Evolutionary conservation across 116 monocot species (phyloP).

Genomic region (Trichopus zeylanicus): DNA sequence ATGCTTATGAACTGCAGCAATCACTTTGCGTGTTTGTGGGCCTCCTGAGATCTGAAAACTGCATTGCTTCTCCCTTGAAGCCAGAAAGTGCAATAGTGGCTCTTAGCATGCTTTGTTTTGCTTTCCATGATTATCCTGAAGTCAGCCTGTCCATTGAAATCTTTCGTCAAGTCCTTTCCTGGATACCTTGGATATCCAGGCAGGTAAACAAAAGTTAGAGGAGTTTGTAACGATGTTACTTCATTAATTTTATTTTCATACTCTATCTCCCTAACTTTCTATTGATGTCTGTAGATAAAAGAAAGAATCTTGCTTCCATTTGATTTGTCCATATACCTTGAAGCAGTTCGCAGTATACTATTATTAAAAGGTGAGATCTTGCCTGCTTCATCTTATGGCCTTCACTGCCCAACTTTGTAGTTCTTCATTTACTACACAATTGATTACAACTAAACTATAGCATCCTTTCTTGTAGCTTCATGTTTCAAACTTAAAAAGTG

Average conservation of each 20-base stretch:
- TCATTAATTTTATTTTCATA: not conserved
- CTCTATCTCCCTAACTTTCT: too few relatives aligned
- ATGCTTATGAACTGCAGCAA: conserved; percentile 29
- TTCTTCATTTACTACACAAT: not conserved
- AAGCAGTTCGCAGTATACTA: not conserved
- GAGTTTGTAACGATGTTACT: not conserved
- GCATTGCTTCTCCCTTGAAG: conserved; percentile 17
- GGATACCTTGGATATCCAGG: conserved; percentile 83
- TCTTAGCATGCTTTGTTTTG: conserved; percentile 57
- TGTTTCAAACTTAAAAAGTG: too few relatives aligned
- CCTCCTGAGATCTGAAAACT: conserved; percentile 23
- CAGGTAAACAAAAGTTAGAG: conserved; percentile 30
- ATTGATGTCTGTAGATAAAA: not conserved
- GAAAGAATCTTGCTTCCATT: not conserved
- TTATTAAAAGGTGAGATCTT: conserved; percentile 1
- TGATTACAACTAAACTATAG: not conserved
- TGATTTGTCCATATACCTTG: not conserved
- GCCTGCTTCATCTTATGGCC: not conserved
- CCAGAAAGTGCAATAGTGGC: conserved; percentile 47
- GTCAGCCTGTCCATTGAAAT: conserved; percentile 32
- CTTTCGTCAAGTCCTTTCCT: conserved; percentile 55
- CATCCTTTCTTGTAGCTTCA: too few relatives aligned
- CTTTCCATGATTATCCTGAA: conserved; percentile 35
- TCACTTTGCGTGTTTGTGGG: conserved; percentile 39
- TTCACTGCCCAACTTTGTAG: not conserved